Conservation (phyloP, 202 grass and related monocot genomes). For the Saccharum hybrid region DNA sequence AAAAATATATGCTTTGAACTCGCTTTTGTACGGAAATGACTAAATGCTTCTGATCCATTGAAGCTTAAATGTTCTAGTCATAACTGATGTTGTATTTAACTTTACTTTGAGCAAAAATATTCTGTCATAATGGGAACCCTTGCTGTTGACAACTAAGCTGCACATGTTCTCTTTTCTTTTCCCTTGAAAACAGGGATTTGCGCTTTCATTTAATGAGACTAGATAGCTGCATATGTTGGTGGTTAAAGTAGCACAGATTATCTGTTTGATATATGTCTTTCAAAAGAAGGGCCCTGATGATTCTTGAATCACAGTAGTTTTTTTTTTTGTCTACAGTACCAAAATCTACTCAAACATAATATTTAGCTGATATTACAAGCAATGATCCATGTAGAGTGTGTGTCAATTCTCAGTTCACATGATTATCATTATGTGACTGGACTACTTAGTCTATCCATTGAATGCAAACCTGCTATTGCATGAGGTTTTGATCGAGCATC, state of each 20-base stretch:
- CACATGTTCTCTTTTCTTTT: not conserved
- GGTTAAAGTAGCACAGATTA: not conserved
- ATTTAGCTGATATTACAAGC: not conserved
- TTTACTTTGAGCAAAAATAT: not conserved
- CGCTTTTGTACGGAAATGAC: not conserved
- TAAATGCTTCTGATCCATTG: not conserved
- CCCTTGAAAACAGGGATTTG: not conserved
- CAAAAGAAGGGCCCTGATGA: not conserved
- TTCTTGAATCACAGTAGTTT: not conserved
- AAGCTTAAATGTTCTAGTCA: not conserved
- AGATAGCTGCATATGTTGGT: not conserved
- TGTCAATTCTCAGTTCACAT: not conserved
- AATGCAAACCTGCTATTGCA: slow-evolving; percentile 4
- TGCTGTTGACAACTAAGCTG: slow-evolving; percentile 1
- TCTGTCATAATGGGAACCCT: not conserved
- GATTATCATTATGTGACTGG: not conserved
- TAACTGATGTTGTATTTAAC: not conserved
- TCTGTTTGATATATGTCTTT: not conserved
- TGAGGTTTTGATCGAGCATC: not conserved
- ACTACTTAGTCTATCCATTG: not conserved
- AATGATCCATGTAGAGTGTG: not conserved
- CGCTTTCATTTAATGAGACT: not conserved
- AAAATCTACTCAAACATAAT: not conserved
- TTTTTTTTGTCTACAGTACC: not conserved
- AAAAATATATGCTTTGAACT: not conserved